Conservation (phyloP, 1,284 basidiomycete genomes). For the Thelephora terrestris region DNA sequence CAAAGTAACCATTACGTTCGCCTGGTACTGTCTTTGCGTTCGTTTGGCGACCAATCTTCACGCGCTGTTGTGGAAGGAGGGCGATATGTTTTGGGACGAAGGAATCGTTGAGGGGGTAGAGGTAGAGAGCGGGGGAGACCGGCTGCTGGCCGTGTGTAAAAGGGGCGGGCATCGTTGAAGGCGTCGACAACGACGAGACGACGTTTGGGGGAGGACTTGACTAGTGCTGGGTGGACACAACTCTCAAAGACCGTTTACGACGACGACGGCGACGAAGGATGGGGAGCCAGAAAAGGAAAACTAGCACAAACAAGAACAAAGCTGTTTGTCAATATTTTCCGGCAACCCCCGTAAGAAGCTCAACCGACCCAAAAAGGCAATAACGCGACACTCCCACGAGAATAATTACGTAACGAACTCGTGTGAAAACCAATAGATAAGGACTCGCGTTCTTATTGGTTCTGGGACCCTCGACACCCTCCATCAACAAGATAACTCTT, state of each 20-base stretch:
- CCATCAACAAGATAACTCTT: not conserved
- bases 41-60: conserved; percentile 98
- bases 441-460: not conserved
- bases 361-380: not conserved
- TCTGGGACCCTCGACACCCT: not conserved
- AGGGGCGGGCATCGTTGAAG: conserved; percentile 25
- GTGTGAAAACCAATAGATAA: not conserved
- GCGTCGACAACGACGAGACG: conserved; percentile 23
- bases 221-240: no score
- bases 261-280: conserved; percentile 9
- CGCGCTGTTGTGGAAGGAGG: conserved; percentile 59
- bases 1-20: conserved; percentile 94
- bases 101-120: conserved; percentile 94
- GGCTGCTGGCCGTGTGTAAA: conserved; percentile 22
- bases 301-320: no score
- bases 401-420: not conserved
- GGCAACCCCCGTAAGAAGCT: not conserved
- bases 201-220: not conserved
- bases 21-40: conserved; percentile 94
- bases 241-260: not conserved
- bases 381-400: not conserved
- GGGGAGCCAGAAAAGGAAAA: conserved; percentile 1
- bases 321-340: not conserved
- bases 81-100: conserved; percentile 95
- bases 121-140: conserved; percentile 66